These are phyloP conservation scores for Ceriops decandra DNA, from an alignment of 345 rosid species.

Conservation along the genomic window DNA sequence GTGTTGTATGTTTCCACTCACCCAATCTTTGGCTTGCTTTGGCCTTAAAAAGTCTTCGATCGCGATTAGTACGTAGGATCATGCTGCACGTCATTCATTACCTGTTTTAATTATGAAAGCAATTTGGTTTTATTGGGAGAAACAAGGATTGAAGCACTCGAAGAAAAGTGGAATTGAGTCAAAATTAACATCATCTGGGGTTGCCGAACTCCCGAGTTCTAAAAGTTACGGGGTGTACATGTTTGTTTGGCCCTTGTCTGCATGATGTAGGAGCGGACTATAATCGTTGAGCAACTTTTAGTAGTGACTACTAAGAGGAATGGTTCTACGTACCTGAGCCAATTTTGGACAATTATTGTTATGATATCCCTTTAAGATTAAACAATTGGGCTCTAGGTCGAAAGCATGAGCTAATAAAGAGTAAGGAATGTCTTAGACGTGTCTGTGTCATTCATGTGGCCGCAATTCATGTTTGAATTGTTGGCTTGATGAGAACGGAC, in stretches of 20 bases:
- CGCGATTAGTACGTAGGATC: too few species aligned
- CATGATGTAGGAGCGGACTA: too few species aligned
- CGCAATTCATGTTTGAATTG: neutral
- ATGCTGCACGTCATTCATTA: too few species aligned
- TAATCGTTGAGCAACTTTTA: too few species aligned
- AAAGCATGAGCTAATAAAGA: neutral
- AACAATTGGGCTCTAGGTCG: neutral
- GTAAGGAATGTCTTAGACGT: neutral
- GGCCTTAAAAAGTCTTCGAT: neutral
- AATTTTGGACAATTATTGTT: conserved; percentile 3
- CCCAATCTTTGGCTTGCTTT: neutral
- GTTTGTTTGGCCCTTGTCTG: too few species aligned
- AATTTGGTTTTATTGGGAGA: neutral
- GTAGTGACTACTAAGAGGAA: too few species aligned
- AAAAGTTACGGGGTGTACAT: too few species aligned
- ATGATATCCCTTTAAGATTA: conserved; percentile 12
- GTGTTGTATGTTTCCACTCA: neutral
- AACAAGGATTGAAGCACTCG: too few species aligned
- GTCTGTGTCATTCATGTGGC: conserved; percentile 8
- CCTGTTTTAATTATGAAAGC: neutral
- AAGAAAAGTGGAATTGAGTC: too few species aligned
- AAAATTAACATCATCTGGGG: too few species aligned
- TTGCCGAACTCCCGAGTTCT: too few species aligned
- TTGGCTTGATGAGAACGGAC: too few species aligned
- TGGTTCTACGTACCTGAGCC: neutral